A percentile compares a stretch with the other conserved stretches of the same genome.
These are phyloP conservation scores for Xylariaceae sp. DNA, from an alignment of 2,329 filamentous ascomycete species.

Conservation along the genomic window DNA sequence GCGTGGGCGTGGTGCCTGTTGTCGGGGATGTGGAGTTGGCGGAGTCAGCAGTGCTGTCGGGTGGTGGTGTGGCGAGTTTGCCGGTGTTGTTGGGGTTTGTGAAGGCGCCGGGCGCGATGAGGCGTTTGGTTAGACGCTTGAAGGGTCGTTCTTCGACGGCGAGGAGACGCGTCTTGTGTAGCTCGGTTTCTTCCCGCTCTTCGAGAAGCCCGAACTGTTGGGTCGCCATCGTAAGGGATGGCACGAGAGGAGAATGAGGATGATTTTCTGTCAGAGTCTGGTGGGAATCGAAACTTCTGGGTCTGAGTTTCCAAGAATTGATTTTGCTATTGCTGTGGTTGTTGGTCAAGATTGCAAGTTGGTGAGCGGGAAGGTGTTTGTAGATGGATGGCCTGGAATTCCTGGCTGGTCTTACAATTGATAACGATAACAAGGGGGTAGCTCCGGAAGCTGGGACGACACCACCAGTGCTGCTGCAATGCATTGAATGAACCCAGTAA, in stretches of 20 bases:
- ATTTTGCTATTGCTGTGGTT: too few species aligned
- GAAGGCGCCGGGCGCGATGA: constrained; percentile 65
- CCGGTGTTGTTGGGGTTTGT: constrained; percentile 48
- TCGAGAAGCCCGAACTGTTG: constrained; percentile 53
- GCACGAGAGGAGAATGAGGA: background rate
- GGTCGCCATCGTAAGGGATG: constrained; percentile 22
- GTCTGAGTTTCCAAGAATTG: too few species aligned
- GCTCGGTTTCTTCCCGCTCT: constrained; percentile 72
- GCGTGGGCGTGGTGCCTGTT: constrained; percentile 34
- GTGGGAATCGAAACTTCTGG: too few species aligned
- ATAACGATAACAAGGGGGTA: too few species aligned
- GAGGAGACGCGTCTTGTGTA: constrained; percentile 82
- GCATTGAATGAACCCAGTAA: too few species aligned
- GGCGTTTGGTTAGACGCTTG: constrained; percentile 78
- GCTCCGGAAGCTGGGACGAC: too few species aligned
- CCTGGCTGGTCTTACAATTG: too few species aligned
- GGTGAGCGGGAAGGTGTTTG: too few species aligned
- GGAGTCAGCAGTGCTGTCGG: constrained; percentile 45
- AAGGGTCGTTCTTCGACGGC: constrained; percentile 91
- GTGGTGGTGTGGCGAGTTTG: constrained; percentile 64
- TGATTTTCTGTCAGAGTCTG: background rate
- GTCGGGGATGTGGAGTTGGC: constrained; percentile 18
- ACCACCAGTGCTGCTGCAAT: too few species aligned
- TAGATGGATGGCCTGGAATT: too few species aligned
- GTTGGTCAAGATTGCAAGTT: too few species aligned